Evolutionary conservation across 768 basidiomycete species (phyloP).

Genomic region (Boletales sp.): DNA sequence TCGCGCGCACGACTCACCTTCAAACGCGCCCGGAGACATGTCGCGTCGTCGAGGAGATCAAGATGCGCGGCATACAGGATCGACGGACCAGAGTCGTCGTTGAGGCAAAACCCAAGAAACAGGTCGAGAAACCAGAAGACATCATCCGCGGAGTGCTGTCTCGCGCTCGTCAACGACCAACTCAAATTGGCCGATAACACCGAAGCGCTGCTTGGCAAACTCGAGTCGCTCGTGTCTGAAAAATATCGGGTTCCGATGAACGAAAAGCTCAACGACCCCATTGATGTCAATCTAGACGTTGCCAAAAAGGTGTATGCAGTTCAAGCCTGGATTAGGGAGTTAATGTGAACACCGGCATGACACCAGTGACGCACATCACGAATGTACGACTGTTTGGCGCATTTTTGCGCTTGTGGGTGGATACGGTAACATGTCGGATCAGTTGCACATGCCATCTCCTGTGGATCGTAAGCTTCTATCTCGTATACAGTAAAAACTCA

Average conservation of each 20-base stretch:
- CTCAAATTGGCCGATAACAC: conserved; percentile 93
- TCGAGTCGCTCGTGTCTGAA: conserved; percentile 89
- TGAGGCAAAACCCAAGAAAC: conserved; percentile 83
- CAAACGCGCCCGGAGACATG: too few species aligned
- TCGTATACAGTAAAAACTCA: too few species aligned
- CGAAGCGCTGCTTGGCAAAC: conserved; percentile 77
- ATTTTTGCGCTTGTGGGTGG: too few species aligned
- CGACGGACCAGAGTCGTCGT: conserved; percentile 85
- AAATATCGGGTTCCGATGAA: conserved; percentile 85
- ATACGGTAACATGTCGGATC: too few species aligned
- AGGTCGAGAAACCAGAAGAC: conserved; percentile 85
- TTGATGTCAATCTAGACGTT: conserved; percentile 97
- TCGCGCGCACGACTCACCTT: too few species aligned
- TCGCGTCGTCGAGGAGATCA: too few species aligned
- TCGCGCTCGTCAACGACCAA: conserved; percentile 96
- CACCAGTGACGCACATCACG: too few species aligned
- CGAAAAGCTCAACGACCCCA: conserved; percentile 89
- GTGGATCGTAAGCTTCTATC: too few species aligned
- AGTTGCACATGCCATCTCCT: too few species aligned
- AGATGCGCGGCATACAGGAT: conserved; percentile 85
- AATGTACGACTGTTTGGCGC: too few species aligned
- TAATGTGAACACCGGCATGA: too few species aligned
- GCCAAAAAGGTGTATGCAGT: conserved; percentile 98
- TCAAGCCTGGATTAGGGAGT: too few species aligned
- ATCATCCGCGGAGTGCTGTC: conserved; percentile 89